phyloP scores from a whole-genome alignment of 2,329 filamentous ascomycete species.

The Aphanocladium album region DNA sequence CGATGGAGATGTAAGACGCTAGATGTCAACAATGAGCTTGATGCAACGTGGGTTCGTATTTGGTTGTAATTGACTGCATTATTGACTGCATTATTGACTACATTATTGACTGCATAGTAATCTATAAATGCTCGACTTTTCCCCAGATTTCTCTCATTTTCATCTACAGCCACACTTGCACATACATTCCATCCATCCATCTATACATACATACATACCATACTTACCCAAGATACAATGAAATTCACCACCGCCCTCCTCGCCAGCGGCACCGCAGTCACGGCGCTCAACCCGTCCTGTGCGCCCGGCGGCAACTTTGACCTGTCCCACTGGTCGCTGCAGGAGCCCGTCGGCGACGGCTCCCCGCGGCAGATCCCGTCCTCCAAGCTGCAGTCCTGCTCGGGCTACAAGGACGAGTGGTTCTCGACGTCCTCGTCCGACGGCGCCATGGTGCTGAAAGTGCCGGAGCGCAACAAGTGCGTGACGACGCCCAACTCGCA shows the following conservation, averaged over 20 bases:
- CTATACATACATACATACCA: too few relatives aligned
- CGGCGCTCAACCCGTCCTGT: background rate
- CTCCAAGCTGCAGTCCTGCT: conserved; percentile 9
- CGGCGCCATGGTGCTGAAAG: conserved; percentile 33
- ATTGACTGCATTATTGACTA: too few relatives aligned
- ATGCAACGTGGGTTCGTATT: too few relatives aligned
- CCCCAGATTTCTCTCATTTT: too few relatives aligned
- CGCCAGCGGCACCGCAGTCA: background rate
- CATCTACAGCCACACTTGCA: too few relatives aligned
- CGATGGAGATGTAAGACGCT: too few relatives aligned
- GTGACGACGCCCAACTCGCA: conserved; percentile 34
- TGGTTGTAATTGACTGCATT: too few relatives aligned
- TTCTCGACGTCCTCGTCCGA: conserved; percentile 31
- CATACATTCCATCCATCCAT: too few relatives aligned
- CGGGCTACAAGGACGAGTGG: conserved; percentile 28
- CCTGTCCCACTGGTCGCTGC: conserved; percentile 30
- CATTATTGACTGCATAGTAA: too few relatives aligned
- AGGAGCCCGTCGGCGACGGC: conserved; percentile 31
- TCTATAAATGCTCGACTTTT: too few relatives aligned
- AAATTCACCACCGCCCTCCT: background rate
- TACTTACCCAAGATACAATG: too few relatives aligned
- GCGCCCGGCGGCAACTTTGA: conserved; percentile 29
- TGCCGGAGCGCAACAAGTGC: conserved; percentile 29
- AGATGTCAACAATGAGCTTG: too few relatives aligned
- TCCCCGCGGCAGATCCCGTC: conserved; percentile 18